phyloP scores from a whole-genome alignment of 805 yeast species.

The Starmera quercuum region DNA sequence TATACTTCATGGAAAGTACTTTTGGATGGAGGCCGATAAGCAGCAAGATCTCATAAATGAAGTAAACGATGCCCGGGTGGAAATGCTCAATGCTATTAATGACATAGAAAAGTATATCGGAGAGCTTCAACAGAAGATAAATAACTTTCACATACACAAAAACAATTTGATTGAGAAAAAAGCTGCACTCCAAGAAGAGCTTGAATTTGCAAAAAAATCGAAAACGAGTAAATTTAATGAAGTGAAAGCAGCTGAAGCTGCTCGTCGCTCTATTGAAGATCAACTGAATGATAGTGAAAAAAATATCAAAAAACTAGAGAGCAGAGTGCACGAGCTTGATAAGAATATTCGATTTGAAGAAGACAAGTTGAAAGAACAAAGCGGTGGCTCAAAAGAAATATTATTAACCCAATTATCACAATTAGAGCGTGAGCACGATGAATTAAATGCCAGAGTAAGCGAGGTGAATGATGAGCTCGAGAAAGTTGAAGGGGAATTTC shows the following conservation, averaged over 20 bases:
- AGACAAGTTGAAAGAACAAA: neutral
- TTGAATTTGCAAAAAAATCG: slow-evolving; percentile 14
- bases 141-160: neutral
- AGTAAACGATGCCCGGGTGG: slow-evolving; percentile 8
- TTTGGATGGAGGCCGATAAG: slow-evolving; percentile 36
- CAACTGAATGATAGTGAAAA: slow-evolving; percentile 6
- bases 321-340: neutral
- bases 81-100: slow-evolving; percentile 4
- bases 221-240: no score
- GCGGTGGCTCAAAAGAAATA: neutral
- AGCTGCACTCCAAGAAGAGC: slow-evolving; percentile 5
- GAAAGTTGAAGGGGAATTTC: no score
- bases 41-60: slow-evolving; percentile 4
- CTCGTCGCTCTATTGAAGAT: no score
- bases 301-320: slow-evolving; percentile 1
- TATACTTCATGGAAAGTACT: slow-evolving; percentile 36
- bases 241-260: no score
- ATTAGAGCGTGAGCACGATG: neutral
- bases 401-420: neutral
- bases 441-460: neutral
- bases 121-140: slow-evolving; percentile 2
- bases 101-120: slow-evolving; percentile 5
- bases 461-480: neutral
- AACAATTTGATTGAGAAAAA: slow-evolving; percentile 4
- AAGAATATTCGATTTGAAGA: neutral